Base-by-base conservation (phyloP, 148 eudicot genomes). In the Fagopyrum homotropicum region DNA sequence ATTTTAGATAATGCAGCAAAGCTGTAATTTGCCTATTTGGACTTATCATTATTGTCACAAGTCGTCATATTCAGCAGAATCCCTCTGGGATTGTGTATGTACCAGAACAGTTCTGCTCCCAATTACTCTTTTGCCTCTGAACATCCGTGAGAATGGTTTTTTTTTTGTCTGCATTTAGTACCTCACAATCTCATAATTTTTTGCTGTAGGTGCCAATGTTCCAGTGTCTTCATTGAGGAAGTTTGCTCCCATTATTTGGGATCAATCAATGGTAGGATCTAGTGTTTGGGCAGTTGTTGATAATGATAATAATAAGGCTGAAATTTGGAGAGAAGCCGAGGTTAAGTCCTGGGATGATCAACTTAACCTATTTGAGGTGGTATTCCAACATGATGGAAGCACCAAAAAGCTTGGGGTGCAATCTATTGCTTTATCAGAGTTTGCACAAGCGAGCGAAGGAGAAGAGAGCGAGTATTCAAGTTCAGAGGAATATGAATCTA, bases 321-420 rank as follows among this genome's bases (percentile, higher is more conserved):
- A 89, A 69, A 85, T 91, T 61, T 94, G 98, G 98, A 90, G 87
- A 82, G 83, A 91, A 78, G 97, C 98, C 46, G 97, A 94, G 77
- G 93, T 94, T 17, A 86, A 85, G 79, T 91, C 87, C 56, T 94
- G 93, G 97, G 96, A 94, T 64, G 91, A 89, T 11, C 74, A 85
- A 46, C 85, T 81, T 44, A 75, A 69, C 55, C 57, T 72, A 72
- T 95, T 87, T 11, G 49, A 79, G 30, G 87, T 94, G 54, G 85
- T 94, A 71, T 94, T 91, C 40, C 80, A 78, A 6, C 87, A 87
- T 17, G 83, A 86, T 76, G 96, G 92, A 75, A 85, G 83, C 85
- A 89, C 96, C 26, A 83, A 84, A 16, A 82, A 75, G 63, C 83
- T 94, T 45, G 91, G 91, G 50, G 57, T 74, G 19, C 96, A 90